Evolutionary conservation across 306 rosid genomes (phyloP), one percentile per base, ranked within the genome.

Genomic region (Vigna reflexopilosa): DNA sequence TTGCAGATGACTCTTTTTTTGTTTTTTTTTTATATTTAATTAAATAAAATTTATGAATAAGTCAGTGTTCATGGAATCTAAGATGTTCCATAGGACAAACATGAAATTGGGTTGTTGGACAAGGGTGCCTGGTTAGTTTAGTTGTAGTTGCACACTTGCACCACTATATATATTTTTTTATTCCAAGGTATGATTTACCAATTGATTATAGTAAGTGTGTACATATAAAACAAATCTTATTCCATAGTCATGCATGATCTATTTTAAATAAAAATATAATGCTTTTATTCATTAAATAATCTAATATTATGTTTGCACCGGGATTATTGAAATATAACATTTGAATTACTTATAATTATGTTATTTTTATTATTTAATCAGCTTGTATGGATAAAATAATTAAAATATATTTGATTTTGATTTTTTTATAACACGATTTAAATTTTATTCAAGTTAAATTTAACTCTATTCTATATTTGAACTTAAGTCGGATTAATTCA

Each of bases 61-160:
- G 58, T 58, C 47, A 66, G 14, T 83, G 67, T 38, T 55, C 12
- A n/a, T 42, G 67, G 77, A 38, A 79, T 70, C 44, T 79, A 54
- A 40, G 48, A 57, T 66, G 72, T 51, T 48, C 36, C 11, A 51
- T 19, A 59, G 55, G 83, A 79, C 81, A 70, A 47, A 67, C 28
- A 36, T 85, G 73, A 67, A 75, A 63, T 70, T 73, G 75, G 86
- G 87, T 80, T 54, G 84, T 85, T 83, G 55, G 63, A 16, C 70
- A 8, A 70, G 73, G 66, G 78, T 69, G 59, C 48, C 48, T 63
- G 28, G 58, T 54, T 75, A 71, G 79, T 50, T 76, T 44, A 75
- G 82, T 80, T 72, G 49, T 72, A 67, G 49, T 56, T 48, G 77
- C 34, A 73, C 51, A 61, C 67, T 61, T 61, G 67, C 67, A 59